A percentile compares a stretch with the other conserved stretches of the same genome.
Conservation (phyloP, 352 stramenopile genomes). For the Phytophthora crassamura region DNA sequence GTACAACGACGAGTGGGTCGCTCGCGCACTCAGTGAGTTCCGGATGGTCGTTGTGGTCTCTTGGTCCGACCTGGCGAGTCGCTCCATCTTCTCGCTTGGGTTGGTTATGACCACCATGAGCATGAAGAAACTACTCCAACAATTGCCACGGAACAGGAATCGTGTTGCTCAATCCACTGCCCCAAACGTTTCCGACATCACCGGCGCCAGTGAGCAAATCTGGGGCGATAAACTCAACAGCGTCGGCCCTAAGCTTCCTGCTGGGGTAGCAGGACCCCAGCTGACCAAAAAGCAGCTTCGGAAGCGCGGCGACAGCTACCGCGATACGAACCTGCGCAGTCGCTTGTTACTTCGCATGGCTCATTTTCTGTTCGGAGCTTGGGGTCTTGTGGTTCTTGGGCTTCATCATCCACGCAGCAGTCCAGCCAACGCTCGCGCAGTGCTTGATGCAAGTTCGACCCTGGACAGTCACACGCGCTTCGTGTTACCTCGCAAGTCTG, state of each 20-base stretch:
- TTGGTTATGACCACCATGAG: constrained; percentile 25
- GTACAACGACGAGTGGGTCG: constrained; percentile 39
- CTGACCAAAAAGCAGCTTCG: not conserved
- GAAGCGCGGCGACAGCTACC: not conserved
- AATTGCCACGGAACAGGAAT: not conserved
- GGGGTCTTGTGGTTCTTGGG: constrained; percentile 13
- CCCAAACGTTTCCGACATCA: not conserved
- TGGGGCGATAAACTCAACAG: constrained; percentile 2
- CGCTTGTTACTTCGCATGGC: not conserved
- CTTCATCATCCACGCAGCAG: constrained; percentile 18
- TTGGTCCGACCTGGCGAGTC: constrained; percentile 31
- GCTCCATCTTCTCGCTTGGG: constrained; percentile 29
- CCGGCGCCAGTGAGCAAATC: constrained; percentile 2
- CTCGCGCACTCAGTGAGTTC: constrained; percentile 35
- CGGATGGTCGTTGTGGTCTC: constrained; percentile 40
- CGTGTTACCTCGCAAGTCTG: constrained; percentile 44
- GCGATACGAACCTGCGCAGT: not conserved
- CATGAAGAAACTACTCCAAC: constrained; percentile 32
- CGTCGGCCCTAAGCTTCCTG: not conserved
- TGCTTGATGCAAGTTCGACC: constrained; percentile 34
- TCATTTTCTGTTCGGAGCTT: constrained; percentile 6
- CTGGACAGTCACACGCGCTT: constrained; percentile 33
- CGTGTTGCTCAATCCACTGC: constrained; percentile 1
- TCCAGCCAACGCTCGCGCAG: constrained; percentile 6
- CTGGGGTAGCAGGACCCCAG: not conserved